Percentiles rank a stretch among this genome's conserved stretches.
phyloP scores from a whole-genome alignment of 352 stramenopile species.

The Phytophthora aleatoria region DNA sequence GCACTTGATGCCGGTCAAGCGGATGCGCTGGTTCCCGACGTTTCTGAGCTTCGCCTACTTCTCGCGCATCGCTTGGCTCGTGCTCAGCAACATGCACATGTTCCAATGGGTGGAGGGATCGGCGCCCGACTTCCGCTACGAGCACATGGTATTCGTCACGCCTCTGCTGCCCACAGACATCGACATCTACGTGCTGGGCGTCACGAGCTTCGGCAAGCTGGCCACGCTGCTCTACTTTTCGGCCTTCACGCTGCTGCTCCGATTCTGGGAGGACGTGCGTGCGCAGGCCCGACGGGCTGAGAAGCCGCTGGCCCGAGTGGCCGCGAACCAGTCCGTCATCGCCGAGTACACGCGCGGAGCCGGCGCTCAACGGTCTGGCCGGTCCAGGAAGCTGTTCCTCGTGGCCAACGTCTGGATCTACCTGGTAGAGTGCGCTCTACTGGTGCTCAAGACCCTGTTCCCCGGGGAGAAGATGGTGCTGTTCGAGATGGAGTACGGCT shows the following conservation, averaged over 20 bases:
- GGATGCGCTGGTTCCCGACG: slow-evolving; percentile 85
- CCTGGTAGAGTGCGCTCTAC: slow-evolving; percentile 68
- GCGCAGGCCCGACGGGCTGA: slow-evolving; percentile 55
- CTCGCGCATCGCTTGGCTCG: slow-evolving; percentile 71
- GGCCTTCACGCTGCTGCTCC: slow-evolving; percentile 78
- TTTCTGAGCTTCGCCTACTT: slow-evolving; percentile 80
- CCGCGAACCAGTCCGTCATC: slow-evolving; percentile 76
- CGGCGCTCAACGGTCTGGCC: slow-evolving; percentile 48
- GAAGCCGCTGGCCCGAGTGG: slow-evolving; percentile 62
- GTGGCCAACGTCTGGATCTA: slow-evolving; percentile 88
- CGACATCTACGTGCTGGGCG: slow-evolving; percentile 82
- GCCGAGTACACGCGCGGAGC: slow-evolving; percentile 66
- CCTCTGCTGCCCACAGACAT: slow-evolving; percentile 74
- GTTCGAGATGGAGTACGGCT: slow-evolving; percentile 74
- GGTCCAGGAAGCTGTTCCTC: slow-evolving; percentile 68
- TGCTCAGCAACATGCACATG: slow-evolving; percentile 81
- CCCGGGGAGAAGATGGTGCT: slow-evolving; percentile 56
- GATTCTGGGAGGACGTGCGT: slow-evolving; percentile 83
- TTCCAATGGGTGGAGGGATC: slow-evolving; percentile 78
- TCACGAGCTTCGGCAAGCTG: slow-evolving; percentile 77
- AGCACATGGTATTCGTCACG: slow-evolving; percentile 78
- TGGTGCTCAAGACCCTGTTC: slow-evolving; percentile 78
- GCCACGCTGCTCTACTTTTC: slow-evolving; percentile 84
- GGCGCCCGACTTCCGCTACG: slow-evolving; percentile 50
- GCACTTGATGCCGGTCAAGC: slow-evolving; percentile 77